Conservation (phyloP, 73 alveolate species). For the Uronychia binucleata region DNA sequence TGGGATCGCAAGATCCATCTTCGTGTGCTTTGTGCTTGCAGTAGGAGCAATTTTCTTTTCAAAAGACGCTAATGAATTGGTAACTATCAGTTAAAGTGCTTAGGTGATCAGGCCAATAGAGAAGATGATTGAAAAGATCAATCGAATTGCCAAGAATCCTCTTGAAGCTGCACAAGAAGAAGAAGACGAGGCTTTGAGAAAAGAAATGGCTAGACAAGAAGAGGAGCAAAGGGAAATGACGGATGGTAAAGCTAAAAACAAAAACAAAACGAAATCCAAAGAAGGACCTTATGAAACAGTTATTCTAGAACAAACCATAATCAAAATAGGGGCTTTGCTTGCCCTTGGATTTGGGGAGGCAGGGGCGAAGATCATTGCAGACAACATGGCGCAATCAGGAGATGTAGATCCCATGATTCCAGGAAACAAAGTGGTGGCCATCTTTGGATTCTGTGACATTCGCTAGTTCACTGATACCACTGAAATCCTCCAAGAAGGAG, state of each 20-base stretch:
- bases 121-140: constrained; percentile 49
- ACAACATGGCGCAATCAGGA: constrained; percentile 93
- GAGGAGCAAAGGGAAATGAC: constrained; percentile 17
- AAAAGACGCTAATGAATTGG: constrained; percentile 23
- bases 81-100: constrained; percentile 13
- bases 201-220: constrained; percentile 32
- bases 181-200: constrained; percentile 52
- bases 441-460: constrained; percentile 98
- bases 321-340: constrained; percentile 94
- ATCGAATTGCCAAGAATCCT: constrained; percentile 51
- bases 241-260: constrained; percentile 12
- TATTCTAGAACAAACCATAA: constrained; percentile 91
- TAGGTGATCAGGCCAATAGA: constrained; percentile 55
- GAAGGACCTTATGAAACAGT: constrained; percentile 83
- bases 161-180: constrained; percentile 63
- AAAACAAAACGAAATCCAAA: not conserved
- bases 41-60: constrained; percentile 67
- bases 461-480: constrained; percentile 98
- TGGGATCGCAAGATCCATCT: constrained; percentile 57
- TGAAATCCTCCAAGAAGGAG: constrained; percentile 97
- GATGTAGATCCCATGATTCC: constrained; percentile 98
- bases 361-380: constrained; percentile 94
- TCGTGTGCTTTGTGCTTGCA: constrained; percentile 69
- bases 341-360: constrained; percentile 99
- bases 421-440: constrained; percentile 91